Base-by-base conservation (phyloP, 441 rosid genomes). In the Macaranga tanarius region DNA sequence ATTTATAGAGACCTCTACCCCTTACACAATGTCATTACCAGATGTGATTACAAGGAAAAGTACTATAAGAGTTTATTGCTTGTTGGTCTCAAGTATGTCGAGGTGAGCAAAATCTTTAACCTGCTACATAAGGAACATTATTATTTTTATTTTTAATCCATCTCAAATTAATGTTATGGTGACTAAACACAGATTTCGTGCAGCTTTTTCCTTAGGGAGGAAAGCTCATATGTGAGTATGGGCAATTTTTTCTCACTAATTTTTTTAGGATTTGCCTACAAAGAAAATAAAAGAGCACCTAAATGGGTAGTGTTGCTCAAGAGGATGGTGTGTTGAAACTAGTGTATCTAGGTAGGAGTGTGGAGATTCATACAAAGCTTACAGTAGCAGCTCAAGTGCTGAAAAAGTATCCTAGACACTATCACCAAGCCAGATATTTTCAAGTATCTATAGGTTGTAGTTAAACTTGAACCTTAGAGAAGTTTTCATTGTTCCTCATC, bases 151-250 rank as follows among this genome's bases (percentile, higher is more conserved):
- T 67, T n/a, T 62, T 6, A 5, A 44, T 50, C 44, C 50, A 57
- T 65, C 80, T 78, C 67, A 75, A 80, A 31, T 73, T 73, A 40
- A 62, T 65, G 57, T 40, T 65, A 68, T 81, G 69, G 70, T 65
- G 65, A 83, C 84, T 78, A 79, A 86, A 79, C 74, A 79, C 78
- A 82, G 82, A 69, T 79, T 82, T 83, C 78, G 34, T 89, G 91
- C 89, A 95, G 99, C 86, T 86, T 76, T 89, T 95, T 67, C 96
- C 96, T 25, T 95, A 97, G 99, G 99, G 99, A 74, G 99, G 99
- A 44, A 90, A 91, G 81, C 86, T 95, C 68, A 95, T 97, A 0
- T 85, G 91, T 45, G 99, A 95, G 73, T 95, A 97, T 31, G 72
- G 92, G 59, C 85, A 85, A 65, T n/a, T 92, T 92, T 80, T 90